These are phyloP conservation scores for Aspergillus alliaceus DNA, from an alignment of 2,329 filamentous ascomycete genomes.

Conservation along the genomic window DNA sequence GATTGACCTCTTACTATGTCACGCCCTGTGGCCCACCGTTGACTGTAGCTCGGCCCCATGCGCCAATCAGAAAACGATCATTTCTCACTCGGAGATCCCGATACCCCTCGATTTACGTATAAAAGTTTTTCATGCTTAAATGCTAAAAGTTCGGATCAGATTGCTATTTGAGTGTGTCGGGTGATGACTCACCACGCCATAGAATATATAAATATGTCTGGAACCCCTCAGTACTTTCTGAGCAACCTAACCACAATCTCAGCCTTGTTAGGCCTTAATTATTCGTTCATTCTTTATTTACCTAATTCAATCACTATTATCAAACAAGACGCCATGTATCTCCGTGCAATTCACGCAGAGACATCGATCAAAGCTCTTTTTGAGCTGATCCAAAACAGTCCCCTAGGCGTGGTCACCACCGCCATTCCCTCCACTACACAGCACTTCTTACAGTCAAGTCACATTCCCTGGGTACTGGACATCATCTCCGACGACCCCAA, in stretches of 20 bases:
- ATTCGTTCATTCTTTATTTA: no score
- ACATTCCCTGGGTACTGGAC: constrained; percentile 63
- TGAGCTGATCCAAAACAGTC: constrained; percentile 59
- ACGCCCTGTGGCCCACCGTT: not conserved
- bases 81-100: not conserved
- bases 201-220: not conserved
- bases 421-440: constrained; percentile 53
- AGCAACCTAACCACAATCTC: no score
- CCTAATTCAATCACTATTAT: no score
- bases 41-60: not conserved
- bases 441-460: constrained; percentile 58
- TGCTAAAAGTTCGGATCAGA: not conserved
- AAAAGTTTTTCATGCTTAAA: not conserved
- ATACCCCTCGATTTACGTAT: not conserved
- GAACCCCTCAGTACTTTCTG: not conserved
- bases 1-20: not conserved
- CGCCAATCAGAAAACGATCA: constrained; percentile 5
- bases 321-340: constrained; percentile 59
- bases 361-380: constrained; percentile 47
- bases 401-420: constrained; percentile 64
- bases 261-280: no score
- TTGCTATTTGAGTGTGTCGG: not conserved
- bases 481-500: constrained; percentile 38
- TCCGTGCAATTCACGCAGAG: constrained; percentile 56
- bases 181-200: not conserved